These are phyloP conservation scores for Trichoderma erinaceum DNA, from an alignment of 495 filamentous ascomycete genomes.

Conservation along the genomic window DNA sequence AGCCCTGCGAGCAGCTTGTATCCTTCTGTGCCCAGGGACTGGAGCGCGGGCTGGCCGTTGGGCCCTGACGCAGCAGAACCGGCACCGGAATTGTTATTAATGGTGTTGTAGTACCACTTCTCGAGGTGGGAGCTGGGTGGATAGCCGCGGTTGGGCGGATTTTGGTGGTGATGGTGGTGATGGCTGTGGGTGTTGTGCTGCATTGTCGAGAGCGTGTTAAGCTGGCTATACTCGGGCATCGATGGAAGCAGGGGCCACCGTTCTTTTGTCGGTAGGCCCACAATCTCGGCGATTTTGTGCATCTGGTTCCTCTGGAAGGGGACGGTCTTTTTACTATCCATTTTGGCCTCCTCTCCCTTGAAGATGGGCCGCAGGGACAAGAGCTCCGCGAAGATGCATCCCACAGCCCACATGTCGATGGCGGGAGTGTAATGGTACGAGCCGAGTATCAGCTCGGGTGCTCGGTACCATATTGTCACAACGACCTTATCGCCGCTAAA, in stretches of 20 bases:
- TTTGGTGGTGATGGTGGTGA: slow-evolving; percentile 41
- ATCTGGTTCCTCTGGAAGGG: slow-evolving; percentile 98
- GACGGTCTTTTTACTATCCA: slow-evolving; percentile 94
- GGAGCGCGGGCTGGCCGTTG: slow-evolving; percentile 28
- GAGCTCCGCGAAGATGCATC: slow-evolving; percentile 95
- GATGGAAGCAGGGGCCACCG: slow-evolving; percentile 74
- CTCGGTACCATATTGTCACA: slow-evolving; percentile 98
- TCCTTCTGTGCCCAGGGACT: slow-evolving; percentile 63
- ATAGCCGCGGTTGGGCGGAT: slow-evolving; percentile 34
- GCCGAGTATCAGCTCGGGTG: slow-evolving; percentile 87
- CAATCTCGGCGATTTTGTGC: slow-evolving; percentile 95
- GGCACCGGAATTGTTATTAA: slow-evolving; percentile 31
- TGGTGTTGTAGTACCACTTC: slow-evolving; percentile 53
- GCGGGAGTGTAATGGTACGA: slow-evolving; percentile 92
- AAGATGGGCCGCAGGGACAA: slow-evolving; percentile 90
- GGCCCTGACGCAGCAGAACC: slow-evolving; percentile 16
- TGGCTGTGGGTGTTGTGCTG: slow-evolving; percentile 37
- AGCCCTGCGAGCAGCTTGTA: slow-evolving; percentile 74
- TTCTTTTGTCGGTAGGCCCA: slow-evolving; percentile 84
- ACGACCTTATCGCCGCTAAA: slow-evolving; percentile 97
- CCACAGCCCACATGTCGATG: slow-evolving; percentile 94
- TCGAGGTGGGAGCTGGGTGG: slow-evolving; percentile 37
- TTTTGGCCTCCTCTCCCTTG: slow-evolving; percentile 98
- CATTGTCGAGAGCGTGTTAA: slow-evolving; percentile 42
- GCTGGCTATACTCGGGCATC: slow-evolving; percentile 75